Evolutionary conservation across 495 filamentous ascomycete genomes (phyloP).

Genomic region (Aspergillus campestris): DNA sequence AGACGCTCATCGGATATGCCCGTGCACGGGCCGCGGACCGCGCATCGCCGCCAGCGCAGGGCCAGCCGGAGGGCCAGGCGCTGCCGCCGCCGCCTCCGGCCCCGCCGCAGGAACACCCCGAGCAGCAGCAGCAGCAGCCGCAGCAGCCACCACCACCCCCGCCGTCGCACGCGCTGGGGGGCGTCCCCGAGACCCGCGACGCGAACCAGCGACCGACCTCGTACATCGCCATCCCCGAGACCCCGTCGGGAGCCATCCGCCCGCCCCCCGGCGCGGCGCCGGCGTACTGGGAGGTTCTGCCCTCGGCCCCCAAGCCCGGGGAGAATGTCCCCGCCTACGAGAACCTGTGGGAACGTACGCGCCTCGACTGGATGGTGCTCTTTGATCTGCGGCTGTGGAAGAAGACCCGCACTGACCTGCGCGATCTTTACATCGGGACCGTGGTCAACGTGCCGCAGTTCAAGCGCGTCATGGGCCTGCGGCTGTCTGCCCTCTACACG

Average conservation of each 20-base stretch:
- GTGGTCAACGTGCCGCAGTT: conserved; percentile 91
- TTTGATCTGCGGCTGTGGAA: conserved; percentile 97
- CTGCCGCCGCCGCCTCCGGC: too few relatives aligned
- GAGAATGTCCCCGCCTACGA: conserved; percentile 61
- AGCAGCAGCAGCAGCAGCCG: neutral
- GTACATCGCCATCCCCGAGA: conserved; percentile 32
- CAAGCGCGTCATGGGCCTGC: conserved; percentile 88
- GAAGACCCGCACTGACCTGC: conserved; percentile 78
- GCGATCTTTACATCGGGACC: conserved; percentile 91
- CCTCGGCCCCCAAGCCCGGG: conserved; percentile 48
- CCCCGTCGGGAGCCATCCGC: conserved; percentile 25
- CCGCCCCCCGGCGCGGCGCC: conserved; percentile 43
- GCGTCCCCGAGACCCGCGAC: conserved; percentile 27
- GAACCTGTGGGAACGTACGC: conserved; percentile 77
- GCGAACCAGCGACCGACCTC: conserved; percentile 5
- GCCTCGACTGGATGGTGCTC: conserved; percentile 92
- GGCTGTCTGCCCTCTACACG: conserved; percentile 90
- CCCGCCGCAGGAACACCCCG: neutral
- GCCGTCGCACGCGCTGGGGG: too few relatives aligned
- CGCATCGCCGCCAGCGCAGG: too few relatives aligned
- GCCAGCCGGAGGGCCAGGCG: too few relatives aligned
- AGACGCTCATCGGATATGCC: conserved; percentile 52
- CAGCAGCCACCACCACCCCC: neutral
- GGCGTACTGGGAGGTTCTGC: conserved; percentile 79
- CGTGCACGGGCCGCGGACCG: neutral